Evolutionary conservation across 495 filamentous ascomycete genomes (phyloP).

Genomic region (Aspergillus diversus): DNA sequence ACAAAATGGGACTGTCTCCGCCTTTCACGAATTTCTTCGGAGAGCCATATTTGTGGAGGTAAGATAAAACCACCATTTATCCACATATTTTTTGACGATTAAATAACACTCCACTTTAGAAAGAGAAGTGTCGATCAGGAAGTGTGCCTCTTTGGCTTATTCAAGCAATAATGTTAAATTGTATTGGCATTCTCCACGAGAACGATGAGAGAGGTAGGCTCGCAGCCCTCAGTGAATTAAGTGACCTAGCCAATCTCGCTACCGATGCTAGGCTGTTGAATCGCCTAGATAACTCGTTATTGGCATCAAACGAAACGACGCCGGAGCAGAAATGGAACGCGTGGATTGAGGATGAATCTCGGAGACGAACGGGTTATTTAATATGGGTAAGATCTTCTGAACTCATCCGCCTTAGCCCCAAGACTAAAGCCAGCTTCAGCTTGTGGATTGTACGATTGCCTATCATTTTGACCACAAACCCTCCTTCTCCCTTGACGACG

Average conservation of each 20-base stretch:
- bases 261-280: constrained; percentile 30
- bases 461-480: constrained; percentile 47
- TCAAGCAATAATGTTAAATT: constrained; percentile 44
- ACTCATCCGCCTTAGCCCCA: not conserved
- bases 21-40: constrained; percentile 51
- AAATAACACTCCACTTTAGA: constrained; percentile 24
- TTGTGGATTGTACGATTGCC: constrained; percentile 51
- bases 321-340: constrained; percentile 27
- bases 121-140: constrained; percentile 28
- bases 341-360: constrained; percentile 42
- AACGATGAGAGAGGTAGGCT: constrained; percentile 33
- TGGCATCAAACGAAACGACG: constrained; percentile 16
- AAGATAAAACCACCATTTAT: constrained; percentile 7
- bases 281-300: constrained; percentile 5
- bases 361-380: constrained; percentile 47
- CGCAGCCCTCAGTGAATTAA: constrained; percentile 33
- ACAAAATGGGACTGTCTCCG: constrained; percentile 31
- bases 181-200: constrained; percentile 46
- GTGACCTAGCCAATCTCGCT: constrained; percentile 38
- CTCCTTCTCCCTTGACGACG: constrained; percentile 45
- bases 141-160: constrained; percentile 37
- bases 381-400: constrained; percentile 43
- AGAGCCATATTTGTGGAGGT: constrained; percentile 45
- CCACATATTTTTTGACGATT: not conserved
- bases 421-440: constrained; percentile 28